Base-by-base conservation (phyloP, 129 eudicot species). In the Kitagawia praeruptora region DNA sequence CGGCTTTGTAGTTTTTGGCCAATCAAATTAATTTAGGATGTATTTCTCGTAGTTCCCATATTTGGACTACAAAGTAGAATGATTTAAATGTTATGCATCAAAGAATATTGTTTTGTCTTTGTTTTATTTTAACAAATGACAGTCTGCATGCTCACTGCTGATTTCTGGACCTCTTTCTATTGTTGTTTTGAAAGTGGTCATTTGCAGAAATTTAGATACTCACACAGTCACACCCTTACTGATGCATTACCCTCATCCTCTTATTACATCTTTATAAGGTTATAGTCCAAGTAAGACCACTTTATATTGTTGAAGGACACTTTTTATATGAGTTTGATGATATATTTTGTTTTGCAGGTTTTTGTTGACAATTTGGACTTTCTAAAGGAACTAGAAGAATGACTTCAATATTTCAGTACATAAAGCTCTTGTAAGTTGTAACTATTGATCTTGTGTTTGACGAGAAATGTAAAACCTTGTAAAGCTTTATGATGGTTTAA, bases 331-430 rank as follows among this genome's bases (percentile, higher is more conserved):
- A 40, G 6, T 40, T 5, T 64, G 38, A 39, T 64, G 38, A 12
- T 18, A 4, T 53, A 51, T 16, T 4, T 6, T 19, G 21, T 4
- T 18, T 40, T 23, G 88, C 90, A 90, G 96, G 96, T 90, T 10
- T 90, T 90, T 80, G 92, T 90, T 54, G 96, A 90, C 80, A 90
- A 88, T 80, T 76, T 87, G 28, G 93, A 89, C 82, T 89, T 89
- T 77, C 76, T 87, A 66, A 89, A 93, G 87, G 98, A 93, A 67
- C 78, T 93, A 40, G 42, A 40, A 67, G 98, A 92, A 78, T 84
- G 86, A 90, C 39, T 46, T 44, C 23, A n/a, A 46, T 27, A 9
- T 47, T 21, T 72, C 75, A 70, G 40, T 21, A 10, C 54, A 12
- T 12, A 8, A 21, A 11, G 54, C 54, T 72, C 76, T 42, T 72